Evolutionary conservation across 306 rosid genomes (phyloP).

Genomic region (Calophaca sinica): DNA sequence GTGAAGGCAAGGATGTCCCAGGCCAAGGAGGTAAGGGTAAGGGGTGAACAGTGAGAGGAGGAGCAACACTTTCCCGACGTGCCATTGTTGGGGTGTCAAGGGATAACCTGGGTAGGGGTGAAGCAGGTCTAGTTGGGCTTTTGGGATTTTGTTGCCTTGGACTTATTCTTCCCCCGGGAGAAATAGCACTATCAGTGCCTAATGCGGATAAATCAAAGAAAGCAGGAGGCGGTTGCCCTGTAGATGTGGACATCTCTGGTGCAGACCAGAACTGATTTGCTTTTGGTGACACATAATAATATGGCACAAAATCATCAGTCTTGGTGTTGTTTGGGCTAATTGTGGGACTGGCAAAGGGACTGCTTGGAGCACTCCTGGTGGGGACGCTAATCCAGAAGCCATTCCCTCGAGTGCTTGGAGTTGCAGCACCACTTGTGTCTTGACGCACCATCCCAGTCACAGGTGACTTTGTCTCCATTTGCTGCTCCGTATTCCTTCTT

Average conservation of each 20-base stretch:
- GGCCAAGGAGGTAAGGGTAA: constrained; percentile 95
- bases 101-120: constrained; percentile 59
- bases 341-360: constrained; percentile 73
- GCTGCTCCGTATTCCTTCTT: constrained; percentile 49
- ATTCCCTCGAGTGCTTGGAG: constrained; percentile 24
- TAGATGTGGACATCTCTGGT: constrained; percentile 64
- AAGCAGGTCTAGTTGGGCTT: constrained; percentile 62
- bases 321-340: constrained; percentile 58
- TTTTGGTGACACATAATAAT: constrained; percentile 52
- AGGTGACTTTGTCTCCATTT: constrained; percentile 49
- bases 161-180: constrained; percentile 64
- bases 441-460: constrained; percentile 38
- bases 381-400: constrained; percentile 55
- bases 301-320: constrained; percentile 57
- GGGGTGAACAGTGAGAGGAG: constrained; percentile 70
- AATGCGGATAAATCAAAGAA: constrained; percentile 55
- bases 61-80: constrained; percentile 61
- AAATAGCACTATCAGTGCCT: constrained; percentile 53
- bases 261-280: constrained; percentile 82
- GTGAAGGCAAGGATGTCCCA: constrained; percentile 61
- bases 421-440: constrained; percentile 32
- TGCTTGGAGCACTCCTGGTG: constrained; percentile 69
- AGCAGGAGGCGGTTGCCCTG: constrained; percentile 56
- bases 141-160: constrained; percentile 50
- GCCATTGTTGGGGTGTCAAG: constrained; percentile 47